Base-by-base conservation (phyloP, 768 basidiomycete species). In the Royoungia palumana region DNA sequence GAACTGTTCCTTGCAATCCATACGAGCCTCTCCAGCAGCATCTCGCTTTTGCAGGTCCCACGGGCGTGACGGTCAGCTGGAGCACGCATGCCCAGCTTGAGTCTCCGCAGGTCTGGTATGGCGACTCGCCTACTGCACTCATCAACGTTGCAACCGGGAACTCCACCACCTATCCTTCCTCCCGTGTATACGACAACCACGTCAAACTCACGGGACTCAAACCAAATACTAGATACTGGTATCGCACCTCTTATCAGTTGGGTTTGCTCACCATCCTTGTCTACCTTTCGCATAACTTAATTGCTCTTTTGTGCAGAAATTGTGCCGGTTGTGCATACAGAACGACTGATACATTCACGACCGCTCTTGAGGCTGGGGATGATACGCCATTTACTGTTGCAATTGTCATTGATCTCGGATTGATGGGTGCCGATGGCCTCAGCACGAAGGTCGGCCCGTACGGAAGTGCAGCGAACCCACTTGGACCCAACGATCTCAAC, bases 61-160 rank as follows among this genome's bases (percentile, higher is more conserved):
- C 54, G 4, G 63, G 63, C 22, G 65, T 64, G 63, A 60, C 50
- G 12, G 54, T 64, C 14, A 64, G 63, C 46, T 64, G 63, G 63
- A 58, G 43, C 47, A 60, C 63, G 16, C 35, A 48, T 11, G 45
- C 35, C 2, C 60, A 51, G 44, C 50, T 64, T 4, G 63, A 54
- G 21, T 34, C 44, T 7, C 60, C 60, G 0, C 55, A 64, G 41
- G 63, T 64, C 6, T 65, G 55, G 53, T 64, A 64, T 11, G 60
- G 63, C 8, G 34, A 56, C 22, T 53, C 51, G 13, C 63, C 60
- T 1, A 36, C 21, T 17, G n/a, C 53, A 2, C 55, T 64, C 28
- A 54, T 48, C 16, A 60, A 36, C 8, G 51, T 64, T 13, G 58
- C 54, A 19, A 48, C 44, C 14, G 63, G 63, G 27, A 46, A 0